A percentile compares a stretch with the other conserved stretches of the same genome.
Evolutionary conservation across 2,329 filamentous ascomycete species (phyloP).

Genomic region (Venturia asperata): DNA sequence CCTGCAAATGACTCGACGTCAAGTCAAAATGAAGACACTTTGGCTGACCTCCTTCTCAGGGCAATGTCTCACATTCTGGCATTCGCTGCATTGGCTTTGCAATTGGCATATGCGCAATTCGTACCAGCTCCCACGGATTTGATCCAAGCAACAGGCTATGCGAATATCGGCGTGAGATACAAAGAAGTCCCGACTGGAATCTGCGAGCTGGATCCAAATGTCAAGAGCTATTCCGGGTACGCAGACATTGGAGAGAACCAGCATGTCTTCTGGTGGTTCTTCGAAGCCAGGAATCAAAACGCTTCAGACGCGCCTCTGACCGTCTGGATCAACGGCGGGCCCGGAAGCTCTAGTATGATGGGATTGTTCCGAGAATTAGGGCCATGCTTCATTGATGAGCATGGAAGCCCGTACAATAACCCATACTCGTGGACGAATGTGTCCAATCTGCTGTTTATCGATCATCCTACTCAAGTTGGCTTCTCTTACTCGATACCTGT

Average conservation of each 20-base stretch:
- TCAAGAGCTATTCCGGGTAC: slow-evolving; percentile 52
- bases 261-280: slow-evolving; percentile 53
- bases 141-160: slow-evolving; percentile 37
- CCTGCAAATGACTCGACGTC: too few relatives aligned
- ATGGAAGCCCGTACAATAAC: slow-evolving; percentile 48
- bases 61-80: not conserved
- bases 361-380: slow-evolving; percentile 47
- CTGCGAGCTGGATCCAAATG: slow-evolving; percentile 49
- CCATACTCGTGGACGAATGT: slow-evolving; percentile 57
- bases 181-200: slow-evolving; percentile 50
- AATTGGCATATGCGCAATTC: slow-evolving; percentile 33
- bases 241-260: slow-evolving; percentile 46
- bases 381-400: slow-evolving; percentile 46
- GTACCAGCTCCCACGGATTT: slow-evolving; percentile 40
- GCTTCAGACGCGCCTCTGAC: slow-evolving; percentile 48
- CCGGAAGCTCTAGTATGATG: slow-evolving; percentile 52
- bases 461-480: slow-evolving; percentile 56
- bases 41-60: not conserved
- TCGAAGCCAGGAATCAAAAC: slow-evolving; percentile 46
- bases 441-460: slow-evolving; percentile 50
- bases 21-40: not conserved
- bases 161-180: slow-evolving; percentile 49
- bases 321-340: slow-evolving; percentile 55
- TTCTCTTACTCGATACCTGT: slow-evolving; percentile 48
- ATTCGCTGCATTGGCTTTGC: not conserved